Base-by-base conservation (phyloP, 768 basidiomycete genomes). In the Dioszegia hungarica region DNA sequence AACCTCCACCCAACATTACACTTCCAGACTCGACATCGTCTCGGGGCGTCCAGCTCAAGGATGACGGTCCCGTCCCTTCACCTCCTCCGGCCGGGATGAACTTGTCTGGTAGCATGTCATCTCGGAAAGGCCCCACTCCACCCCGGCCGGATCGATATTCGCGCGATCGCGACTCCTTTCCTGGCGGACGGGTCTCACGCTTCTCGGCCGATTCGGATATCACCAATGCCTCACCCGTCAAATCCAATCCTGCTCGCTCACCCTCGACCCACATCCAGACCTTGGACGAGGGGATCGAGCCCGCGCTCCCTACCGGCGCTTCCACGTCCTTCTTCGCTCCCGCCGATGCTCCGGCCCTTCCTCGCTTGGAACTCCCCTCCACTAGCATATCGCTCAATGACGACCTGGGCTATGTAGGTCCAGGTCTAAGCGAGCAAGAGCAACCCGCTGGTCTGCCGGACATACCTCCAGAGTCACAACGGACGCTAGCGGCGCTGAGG, bases 401-500 rank as follows among this genome's bases (percentile, higher is more conserved):
- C 25, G 48, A 29, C 19, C 40, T 29, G 12, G 40, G 10, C 41
- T n/a, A 2, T 22, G 57, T 29, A 4, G 17, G 5, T 8, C 39
- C 19, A 44, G 22, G 11, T 10, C 11, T 19, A 9, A 29, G 31
- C 8, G 43, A 36, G 5, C 31, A 53, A 6, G 34, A 54, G n/a
- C 40, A 22, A 22, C 27, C n/a, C 22, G 43, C 25, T 45, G 62
- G 12, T 24, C 52, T 38, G 34, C 53, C 29, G 56, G 59, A 24
- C 31, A 61, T 29, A 34, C 59, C 19, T 41, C 66, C 74, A 0
- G 73, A 70, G 27, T 73, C 74, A 0, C 49, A 70, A 24, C 88
- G 49, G 83, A 84, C 67, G 87, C 81, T 98, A 10, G 90, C 89
- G 6, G 91, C 91, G 8, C 80, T 99, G 43, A 87, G 93, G 77